Evolutionary conservation across 1,139 yeast genomes (phyloP).

Genomic region (Candida sp.): DNA sequence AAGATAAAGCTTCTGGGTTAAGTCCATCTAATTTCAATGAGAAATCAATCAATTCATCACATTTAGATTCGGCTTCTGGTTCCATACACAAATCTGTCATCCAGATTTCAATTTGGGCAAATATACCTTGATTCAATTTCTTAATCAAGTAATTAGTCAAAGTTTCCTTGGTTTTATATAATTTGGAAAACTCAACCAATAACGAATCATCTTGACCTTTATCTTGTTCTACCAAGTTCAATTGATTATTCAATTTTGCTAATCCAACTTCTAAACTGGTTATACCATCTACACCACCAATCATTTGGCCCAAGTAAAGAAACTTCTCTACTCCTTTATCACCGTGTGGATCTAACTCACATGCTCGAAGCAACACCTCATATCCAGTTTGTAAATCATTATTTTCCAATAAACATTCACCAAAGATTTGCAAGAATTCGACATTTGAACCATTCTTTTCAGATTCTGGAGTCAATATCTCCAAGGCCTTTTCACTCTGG

Average conservation of each 20-base stretch:
- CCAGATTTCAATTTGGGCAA: conserved; percentile 94
- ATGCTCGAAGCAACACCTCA: conserved; percentile 56
- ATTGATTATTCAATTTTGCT: conserved; percentile 42
- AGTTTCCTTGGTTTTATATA: conserved; percentile 25
- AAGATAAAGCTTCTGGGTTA: conserved; percentile 79
- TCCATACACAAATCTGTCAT: conserved; percentile 99
- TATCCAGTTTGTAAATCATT: conserved; percentile 80
- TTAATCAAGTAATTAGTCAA: conserved; percentile 40
- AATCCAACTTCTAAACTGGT: conserved; percentile 65
- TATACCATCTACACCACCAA: conserved; percentile 80
- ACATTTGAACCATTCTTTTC: conserved; percentile 25
- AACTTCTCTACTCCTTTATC: conserved; percentile 71
- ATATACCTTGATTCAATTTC: conserved; percentile 69
- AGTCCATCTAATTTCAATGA: conserved; percentile 58
- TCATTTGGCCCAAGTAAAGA: conserved; percentile 84
- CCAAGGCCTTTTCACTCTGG: conserved; percentile 40
- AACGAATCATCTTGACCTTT: conserved; percentile 21
- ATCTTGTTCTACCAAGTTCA: conserved; percentile 18
- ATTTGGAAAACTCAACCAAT: conserved; percentile 18
- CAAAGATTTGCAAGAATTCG: conserved; percentile 43
- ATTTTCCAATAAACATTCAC: conserved; percentile 75
- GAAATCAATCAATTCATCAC: conserved; percentile 68
- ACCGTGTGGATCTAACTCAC: conserved; percentile 69
- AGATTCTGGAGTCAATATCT: conserved; percentile 27
- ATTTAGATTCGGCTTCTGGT: conserved; percentile 76